Evolutionary conservation across 2,329 filamentous ascomycete species (phyloP).

Genomic region (Harringtonia lauricola): DNA sequence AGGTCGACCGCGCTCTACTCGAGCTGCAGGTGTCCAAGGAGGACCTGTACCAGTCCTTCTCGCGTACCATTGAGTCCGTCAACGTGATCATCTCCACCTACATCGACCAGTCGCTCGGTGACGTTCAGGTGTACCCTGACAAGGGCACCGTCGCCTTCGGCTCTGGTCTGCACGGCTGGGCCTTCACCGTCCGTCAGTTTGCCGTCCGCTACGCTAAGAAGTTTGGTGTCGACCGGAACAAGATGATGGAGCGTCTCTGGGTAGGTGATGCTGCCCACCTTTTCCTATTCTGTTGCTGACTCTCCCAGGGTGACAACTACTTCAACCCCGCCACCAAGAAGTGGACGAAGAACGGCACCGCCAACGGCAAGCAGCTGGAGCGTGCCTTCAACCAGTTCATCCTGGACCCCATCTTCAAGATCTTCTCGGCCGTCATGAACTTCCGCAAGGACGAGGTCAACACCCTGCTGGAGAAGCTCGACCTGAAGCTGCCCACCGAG

Average conservation of each 20-base stretch:
- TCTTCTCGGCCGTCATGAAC: slow-evolving; percentile 95
- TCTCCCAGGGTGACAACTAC: slow-evolving; percentile 77
- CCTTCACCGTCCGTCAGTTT: slow-evolving; percentile 98
- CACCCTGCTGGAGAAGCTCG: slow-evolving; percentile 80
- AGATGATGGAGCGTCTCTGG: slow-evolving; percentile 99
- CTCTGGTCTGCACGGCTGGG: slow-evolving; percentile 99
- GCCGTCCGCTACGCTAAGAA: slow-evolving; percentile 96
- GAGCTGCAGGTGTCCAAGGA: slow-evolving; percentile 98
- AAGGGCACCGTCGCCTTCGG: slow-evolving; percentile 97
- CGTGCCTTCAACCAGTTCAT: slow-evolving; percentile 99
- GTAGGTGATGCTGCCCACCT: slow-evolving; percentile 32
- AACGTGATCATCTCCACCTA: slow-evolving; percentile 99
- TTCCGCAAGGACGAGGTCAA: slow-evolving; percentile 91
- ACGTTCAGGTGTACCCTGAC: slow-evolving; percentile 97
- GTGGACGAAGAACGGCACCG: slow-evolving; percentile 81
- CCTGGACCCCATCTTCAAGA: slow-evolving; percentile 98
- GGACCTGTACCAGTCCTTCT: slow-evolving; percentile 99
- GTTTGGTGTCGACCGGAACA: slow-evolving; percentile 98
- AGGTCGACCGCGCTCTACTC: slow-evolving; percentile 98
- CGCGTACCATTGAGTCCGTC: slow-evolving; percentile 97
- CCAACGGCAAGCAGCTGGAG: slow-evolving; percentile 84
- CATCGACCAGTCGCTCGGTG: slow-evolving; percentile 91
- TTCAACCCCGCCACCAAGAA: slow-evolving; percentile 99
- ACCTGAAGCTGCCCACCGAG: slow-evolving; percentile 78
- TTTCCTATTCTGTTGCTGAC: slow-evolving; percentile 7